Evolutionary conservation across 208 protist genomes (phyloP).

Genomic region (Vickermania ingenoplastis): DNA sequence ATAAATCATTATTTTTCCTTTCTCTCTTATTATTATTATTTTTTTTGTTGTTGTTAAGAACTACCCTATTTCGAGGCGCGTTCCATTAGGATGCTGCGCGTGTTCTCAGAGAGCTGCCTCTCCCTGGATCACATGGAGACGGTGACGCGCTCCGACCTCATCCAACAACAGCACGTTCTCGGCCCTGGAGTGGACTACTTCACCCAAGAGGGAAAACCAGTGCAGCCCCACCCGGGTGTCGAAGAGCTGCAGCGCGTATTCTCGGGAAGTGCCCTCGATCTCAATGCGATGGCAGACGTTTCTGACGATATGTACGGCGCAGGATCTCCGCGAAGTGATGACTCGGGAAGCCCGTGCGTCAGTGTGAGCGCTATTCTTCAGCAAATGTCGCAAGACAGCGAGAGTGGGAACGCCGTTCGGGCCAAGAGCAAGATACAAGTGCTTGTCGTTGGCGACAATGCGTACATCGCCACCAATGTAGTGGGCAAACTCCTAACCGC

Average conservation of each 20-base stretch:
- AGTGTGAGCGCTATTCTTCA: slow-evolving; percentile 71
- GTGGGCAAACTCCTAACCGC: slow-evolving; percentile 76
- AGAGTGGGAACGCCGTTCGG: slow-evolving; percentile 55
- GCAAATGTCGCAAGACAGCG: slow-evolving; percentile 68
- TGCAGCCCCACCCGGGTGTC: slow-evolving; percentile 66
- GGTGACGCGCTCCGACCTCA: slow-evolving; percentile 48
- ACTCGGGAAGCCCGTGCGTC: slow-evolving; percentile 9
- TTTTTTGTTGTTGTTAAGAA: too few species aligned
- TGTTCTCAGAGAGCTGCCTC: slow-evolving; percentile 84
- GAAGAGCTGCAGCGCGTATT: slow-evolving; percentile 85
- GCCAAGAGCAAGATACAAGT: slow-evolving; percentile 77
- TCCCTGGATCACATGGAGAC: slow-evolving; percentile 87
- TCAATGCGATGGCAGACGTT: slow-evolving; percentile 46
- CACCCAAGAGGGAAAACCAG: slow-evolving; percentile 72
- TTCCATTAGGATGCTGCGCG: slow-evolving; percentile 52
- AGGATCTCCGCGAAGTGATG: slow-evolving; percentile 25
- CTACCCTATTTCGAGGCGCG: slow-evolving; percentile 4
- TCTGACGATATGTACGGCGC: slow-evolving; percentile 35
- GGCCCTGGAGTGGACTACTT: slow-evolving; percentile 84
- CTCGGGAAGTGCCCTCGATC: slow-evolving; percentile 79
- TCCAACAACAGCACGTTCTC: slow-evolving; percentile 69
- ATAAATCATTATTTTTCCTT: slow-evolving; percentile 1
- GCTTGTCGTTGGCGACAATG: slow-evolving; percentile 78
- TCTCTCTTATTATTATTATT: too few species aligned
- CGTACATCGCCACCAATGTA: slow-evolving; percentile 77